Evolutionary conservation across 495 filamentous ascomycete genomes (phyloP).

Genomic region (Aspergillus ostianus): DNA sequence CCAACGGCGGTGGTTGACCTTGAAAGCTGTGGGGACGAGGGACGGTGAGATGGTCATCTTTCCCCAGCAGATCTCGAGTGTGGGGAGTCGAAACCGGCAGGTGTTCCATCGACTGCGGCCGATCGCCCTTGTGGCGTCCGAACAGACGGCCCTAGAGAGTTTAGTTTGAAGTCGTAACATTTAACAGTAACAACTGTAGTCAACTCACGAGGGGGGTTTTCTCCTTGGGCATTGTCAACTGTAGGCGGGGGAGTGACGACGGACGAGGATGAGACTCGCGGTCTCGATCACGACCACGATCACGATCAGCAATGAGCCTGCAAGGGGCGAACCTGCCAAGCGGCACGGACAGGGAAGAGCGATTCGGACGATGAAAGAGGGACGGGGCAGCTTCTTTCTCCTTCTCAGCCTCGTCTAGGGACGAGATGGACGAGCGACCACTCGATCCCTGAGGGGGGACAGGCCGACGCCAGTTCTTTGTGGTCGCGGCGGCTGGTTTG

Average conservation of each 20-base stretch:
- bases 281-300: neutral
- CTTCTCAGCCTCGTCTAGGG: neutral
- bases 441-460: neutral
- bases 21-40: neutral
- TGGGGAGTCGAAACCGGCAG: neutral
- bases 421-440: slow-evolving; percentile 1
- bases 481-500: neutral
- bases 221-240: neutral
- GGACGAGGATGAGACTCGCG: neutral
- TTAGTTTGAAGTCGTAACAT: neutral
- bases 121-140: neutral
- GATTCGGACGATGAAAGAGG: slow-evolving; percentile 2
- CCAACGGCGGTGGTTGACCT: slow-evolving; percentile 20
- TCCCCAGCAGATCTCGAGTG: neutral
- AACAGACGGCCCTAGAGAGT: neutral
- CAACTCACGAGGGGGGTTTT: neutral
- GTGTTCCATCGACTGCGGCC: slow-evolving; percentile 6
- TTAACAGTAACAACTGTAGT: neutral
- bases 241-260: neutral
- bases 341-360: neutral
- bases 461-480: neutral
- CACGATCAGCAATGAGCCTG: neutral
- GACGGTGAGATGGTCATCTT: neutral
- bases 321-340: neutral
- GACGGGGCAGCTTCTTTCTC: neutral